Conservation (phyloP, 2,329 filamentous ascomycete species). For the Fusarium sp. region DNA sequence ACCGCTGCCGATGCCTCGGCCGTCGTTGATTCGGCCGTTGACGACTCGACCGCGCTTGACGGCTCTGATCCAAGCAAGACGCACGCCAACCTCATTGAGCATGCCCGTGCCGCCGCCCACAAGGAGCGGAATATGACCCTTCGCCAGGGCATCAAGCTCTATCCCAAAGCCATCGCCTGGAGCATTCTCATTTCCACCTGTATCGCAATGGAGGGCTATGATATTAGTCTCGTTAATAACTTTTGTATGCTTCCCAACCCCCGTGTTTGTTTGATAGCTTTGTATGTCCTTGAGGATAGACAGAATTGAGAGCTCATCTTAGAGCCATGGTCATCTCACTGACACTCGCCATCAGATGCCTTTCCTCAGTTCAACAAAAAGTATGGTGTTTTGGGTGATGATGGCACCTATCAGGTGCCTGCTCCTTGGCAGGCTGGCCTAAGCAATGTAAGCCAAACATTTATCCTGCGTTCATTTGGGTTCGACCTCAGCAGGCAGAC, state of each 20-base stretch:
- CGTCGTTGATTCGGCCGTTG: conserved; percentile 32
- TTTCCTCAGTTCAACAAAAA: conserved; percentile 72
- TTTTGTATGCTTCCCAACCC: conserved; percentile 68
- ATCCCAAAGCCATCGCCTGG: conserved; percentile 90
- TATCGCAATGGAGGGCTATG: conserved; percentile 93
- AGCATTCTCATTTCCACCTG: conserved; percentile 90
- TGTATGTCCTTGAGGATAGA: neutral
- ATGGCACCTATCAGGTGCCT: conserved; percentile 69
- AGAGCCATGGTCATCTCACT: conserved; percentile 15
- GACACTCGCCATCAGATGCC: conserved; percentile 57
- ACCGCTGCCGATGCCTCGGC: conserved; percentile 34
- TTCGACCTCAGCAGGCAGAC: neutral
- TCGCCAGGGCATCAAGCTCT: conserved; percentile 82
- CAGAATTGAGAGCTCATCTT: neutral
- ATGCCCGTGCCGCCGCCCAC: conserved; percentile 64
- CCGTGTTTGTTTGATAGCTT: neutral
- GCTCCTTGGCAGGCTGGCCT: conserved; percentile 75
- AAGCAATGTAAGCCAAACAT: conserved; percentile 62
- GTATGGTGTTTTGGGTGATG: conserved; percentile 65
- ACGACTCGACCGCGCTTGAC: conserved; percentile 8
- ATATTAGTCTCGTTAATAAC: conserved; percentile 85
- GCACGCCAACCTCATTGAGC: conserved; percentile 52
- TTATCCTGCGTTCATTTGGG: conserved; percentile 3
- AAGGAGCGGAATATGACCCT: conserved; percentile 81
- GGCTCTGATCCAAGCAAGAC: conserved; percentile 44